Evolutionary conservation across 148 eudicot genomes (phyloP), one percentile per base, ranked within the genome.

Genomic region (Gaultheria prostrata): DNA sequence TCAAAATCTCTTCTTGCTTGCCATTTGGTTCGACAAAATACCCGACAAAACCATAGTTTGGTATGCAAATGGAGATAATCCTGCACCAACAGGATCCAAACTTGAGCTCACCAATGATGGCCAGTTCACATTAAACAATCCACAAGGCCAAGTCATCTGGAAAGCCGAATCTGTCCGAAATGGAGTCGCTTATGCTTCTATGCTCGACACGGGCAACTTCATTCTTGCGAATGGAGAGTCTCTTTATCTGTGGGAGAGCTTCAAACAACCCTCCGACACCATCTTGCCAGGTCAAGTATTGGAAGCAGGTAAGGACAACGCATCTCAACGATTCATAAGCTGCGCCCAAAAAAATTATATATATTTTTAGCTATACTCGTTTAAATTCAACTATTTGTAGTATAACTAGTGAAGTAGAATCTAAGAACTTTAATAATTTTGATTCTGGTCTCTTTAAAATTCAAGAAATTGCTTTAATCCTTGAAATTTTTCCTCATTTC

Each of bases 1-100:
- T 46, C n/a, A 70, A 17, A 24, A 77, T 51, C 77, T 56, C 65
- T 87, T 53, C 79, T 53, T 87, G 54, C 79, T 85, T 15, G 45
- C 86, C 56, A 89, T 87, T 28, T 89, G 91, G 91, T 87, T 67
- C 20, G 72, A 83, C 61, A 80, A 83, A 51, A 85, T 89, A 45
- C 89, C 90, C 0, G 84, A 77, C 3, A 80, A 85, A 69, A 88
- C 84, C 17, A 35, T 88, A 33, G 88, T 80, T 33, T 88, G 90
- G 90, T 88, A 63, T 61, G 78, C 78, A 14, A 84, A 80, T 35
- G 76, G 82, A 17, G 83, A 81, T 13, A 77, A 61, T 30, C 83
- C 80, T 7, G 88, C 81, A 3, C 77, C 82, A 11, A 45, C 73
- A 69, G 86, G 80, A 77, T 88, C 86, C 6, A 85, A 63, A 71